Conservation (phyloP, 768 basidiomycete species). For the Boletus sp. region DNA sequence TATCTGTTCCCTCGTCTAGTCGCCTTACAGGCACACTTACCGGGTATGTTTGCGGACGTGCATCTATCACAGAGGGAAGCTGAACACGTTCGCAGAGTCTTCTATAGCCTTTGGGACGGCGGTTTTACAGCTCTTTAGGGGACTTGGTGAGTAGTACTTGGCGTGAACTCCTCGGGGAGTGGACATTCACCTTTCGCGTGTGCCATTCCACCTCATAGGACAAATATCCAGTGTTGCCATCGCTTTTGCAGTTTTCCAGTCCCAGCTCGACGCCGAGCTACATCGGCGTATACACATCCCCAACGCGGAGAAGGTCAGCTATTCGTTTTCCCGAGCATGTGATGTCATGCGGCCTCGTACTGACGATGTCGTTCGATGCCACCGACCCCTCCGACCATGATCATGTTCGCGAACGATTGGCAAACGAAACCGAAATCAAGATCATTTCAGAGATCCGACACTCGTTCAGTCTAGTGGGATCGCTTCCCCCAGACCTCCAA, state of each 20-base stretch:
- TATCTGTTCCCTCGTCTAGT: slow-evolving; percentile 1
- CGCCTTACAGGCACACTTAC: slow-evolving; percentile 13
- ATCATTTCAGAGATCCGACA: slow-evolving; percentile 12
- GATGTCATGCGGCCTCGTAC: background rate
- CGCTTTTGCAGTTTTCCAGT: slow-evolving; percentile 17
- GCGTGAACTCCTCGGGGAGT: background rate
- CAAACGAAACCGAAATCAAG: background rate
- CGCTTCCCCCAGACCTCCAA: slow-evolving; percentile 12
- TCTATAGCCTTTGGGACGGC: slow-evolving; percentile 2
- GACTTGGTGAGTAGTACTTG: slow-evolving; percentile 2
- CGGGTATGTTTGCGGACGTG: background rate
- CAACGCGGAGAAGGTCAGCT: slow-evolving; percentile 8
- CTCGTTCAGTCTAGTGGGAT: slow-evolving; percentile 9
- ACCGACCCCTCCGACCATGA: too few relatives aligned
- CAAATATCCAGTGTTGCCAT: slow-evolving; percentile 14
- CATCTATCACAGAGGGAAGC: background rate
- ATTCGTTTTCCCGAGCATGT: background rate
- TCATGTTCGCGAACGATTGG: too few relatives aligned
- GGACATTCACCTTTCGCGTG: background rate
- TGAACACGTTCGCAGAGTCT: slow-evolving; percentile 5
- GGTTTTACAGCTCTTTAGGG: slow-evolving; percentile 9
- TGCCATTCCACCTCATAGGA: background rate
- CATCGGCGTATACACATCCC: slow-evolving; percentile 8
- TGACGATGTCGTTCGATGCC: background rate
- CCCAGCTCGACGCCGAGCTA: slow-evolving; percentile 11